These are phyloP conservation scores for Coprinopsis cinerea DNA, from an alignment of 768 basidiomycete species.

Conservation along the genomic window DNA sequence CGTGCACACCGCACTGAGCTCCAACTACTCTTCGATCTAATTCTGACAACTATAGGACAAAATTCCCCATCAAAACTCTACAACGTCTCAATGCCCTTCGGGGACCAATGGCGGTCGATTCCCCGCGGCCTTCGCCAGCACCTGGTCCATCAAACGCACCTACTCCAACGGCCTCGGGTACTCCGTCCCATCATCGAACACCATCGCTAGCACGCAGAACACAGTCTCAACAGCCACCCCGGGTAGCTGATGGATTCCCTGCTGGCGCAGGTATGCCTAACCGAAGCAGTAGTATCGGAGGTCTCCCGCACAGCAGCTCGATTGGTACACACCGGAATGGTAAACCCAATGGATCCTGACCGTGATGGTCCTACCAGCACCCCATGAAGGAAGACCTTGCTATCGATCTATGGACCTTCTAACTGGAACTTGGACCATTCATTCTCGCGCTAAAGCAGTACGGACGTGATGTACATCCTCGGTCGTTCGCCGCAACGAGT, in stretches of 20 bases:
- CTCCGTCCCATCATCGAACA: conserved; percentile 7
- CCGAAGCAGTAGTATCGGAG: not conserved
- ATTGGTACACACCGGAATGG: conserved; percentile 1
- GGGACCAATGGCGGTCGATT: conserved; percentile 26
- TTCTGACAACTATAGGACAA: conserved; percentile 51
- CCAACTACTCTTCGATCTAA: conserved; percentile 6
- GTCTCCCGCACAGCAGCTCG: conserved; percentile 1
- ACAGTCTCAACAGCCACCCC: conserved; percentile 2
- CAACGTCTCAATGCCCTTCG: conserved; percentile 69
- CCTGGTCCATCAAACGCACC: conserved; percentile 27
- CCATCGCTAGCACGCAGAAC: not conserved
- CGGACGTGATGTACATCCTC: conserved; percentile 52
- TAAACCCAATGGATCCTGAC: not conserved
- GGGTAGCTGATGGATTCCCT: not conserved
- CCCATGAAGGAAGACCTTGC: conserved; percentile 1
- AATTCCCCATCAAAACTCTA: conserved; percentile 91
- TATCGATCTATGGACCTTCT: not conserved
- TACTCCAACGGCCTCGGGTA: conserved; percentile 4
- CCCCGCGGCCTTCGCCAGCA: conserved; percentile 26
- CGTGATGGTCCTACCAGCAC: too few relatives aligned
- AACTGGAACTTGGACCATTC: not conserved
- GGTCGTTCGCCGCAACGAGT: conserved; percentile 21
- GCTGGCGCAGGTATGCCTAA: not conserved
- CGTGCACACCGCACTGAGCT: conserved; percentile 28
- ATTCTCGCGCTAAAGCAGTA: conserved; percentile 29